Conservation (phyloP, 306 rosid genomes). For the Cucumis sativus region DNA sequence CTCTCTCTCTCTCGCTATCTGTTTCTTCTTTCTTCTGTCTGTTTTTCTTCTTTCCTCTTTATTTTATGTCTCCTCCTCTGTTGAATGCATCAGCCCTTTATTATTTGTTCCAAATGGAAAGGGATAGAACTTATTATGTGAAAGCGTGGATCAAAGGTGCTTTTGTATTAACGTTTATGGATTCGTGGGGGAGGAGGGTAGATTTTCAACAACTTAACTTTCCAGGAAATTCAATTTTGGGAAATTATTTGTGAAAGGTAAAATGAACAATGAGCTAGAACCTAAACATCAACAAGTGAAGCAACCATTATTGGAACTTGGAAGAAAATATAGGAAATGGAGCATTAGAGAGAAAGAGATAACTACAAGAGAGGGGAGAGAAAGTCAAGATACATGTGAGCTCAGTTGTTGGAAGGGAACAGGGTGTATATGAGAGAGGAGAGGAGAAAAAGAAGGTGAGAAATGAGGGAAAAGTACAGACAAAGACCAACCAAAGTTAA, state of each 20-base stretch:
- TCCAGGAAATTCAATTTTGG: background rate
- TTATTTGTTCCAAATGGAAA: background rate
- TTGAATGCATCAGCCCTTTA: background rate
- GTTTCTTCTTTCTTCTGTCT: no score
- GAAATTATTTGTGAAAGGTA: background rate
- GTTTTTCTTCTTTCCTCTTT: background rate
- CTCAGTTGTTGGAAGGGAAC: background rate
- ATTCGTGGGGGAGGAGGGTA: background rate
- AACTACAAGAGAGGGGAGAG: background rate
- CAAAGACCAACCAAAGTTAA: conserved; percentile 4
- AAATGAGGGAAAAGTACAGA: conserved; percentile 8
- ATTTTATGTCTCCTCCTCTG: background rate
- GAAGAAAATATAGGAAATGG: background rate
- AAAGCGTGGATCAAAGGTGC: background rate
- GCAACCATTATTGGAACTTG: background rate
- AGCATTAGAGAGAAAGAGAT: background rate
- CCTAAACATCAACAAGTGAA: background rate
- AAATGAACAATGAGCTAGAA: background rate
- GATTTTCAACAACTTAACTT: background rate
- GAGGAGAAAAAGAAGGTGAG: background rate
- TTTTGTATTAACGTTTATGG: background rate
- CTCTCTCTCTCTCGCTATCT: background rate
- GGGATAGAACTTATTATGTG: background rate
- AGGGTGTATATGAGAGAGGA: background rate
- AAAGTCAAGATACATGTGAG: background rate